phyloP scores from a whole-genome alignment of 495 filamentous ascomycete genomes.

The Neurospora sp. region DNA sequence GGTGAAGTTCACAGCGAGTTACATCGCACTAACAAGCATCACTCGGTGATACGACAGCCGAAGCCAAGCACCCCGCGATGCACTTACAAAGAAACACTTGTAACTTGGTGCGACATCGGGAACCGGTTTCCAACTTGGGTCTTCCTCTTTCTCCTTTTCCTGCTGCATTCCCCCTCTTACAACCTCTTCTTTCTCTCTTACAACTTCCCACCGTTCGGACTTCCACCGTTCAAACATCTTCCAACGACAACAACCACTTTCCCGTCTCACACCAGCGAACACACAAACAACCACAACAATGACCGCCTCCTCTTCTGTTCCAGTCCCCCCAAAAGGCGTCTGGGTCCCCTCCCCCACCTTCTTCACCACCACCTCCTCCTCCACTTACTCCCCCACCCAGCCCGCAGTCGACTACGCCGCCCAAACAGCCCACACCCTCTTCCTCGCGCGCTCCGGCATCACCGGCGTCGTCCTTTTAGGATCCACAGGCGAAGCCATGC shows the following conservation, averaged over 20 bases:
- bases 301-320: background rate
- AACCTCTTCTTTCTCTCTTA: background rate
- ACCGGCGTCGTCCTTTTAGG: conserved; percentile 57
- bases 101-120: background rate
- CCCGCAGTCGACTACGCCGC: conserved; percentile 40
- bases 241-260: background rate
- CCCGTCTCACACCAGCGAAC: background rate
- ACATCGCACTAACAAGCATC: background rate
- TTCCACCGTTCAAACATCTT: background rate
- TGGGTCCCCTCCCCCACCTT: conserved; percentile 37
- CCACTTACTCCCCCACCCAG: background rate
- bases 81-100: background rate
- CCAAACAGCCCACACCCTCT: conserved; percentile 49
- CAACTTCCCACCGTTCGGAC: background rate
- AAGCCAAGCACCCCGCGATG: background rate
- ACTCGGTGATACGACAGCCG: background rate
- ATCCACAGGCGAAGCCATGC: conserved; percentile 58
- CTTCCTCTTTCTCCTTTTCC: background rate
- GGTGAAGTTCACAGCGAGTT: background rate
- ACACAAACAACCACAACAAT: background rate
- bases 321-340: conserved; percentile 29
- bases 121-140: background rate
- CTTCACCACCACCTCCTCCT: conserved; percentile 17
- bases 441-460: conserved; percentile 53
- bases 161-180: background rate